A percentile compares a stretch with the other conserved stretches of the same genome.
phyloP scores from a whole-genome alignment of 1,284 basidiomycete genomes.

The Stereum hirsutum region DNA sequence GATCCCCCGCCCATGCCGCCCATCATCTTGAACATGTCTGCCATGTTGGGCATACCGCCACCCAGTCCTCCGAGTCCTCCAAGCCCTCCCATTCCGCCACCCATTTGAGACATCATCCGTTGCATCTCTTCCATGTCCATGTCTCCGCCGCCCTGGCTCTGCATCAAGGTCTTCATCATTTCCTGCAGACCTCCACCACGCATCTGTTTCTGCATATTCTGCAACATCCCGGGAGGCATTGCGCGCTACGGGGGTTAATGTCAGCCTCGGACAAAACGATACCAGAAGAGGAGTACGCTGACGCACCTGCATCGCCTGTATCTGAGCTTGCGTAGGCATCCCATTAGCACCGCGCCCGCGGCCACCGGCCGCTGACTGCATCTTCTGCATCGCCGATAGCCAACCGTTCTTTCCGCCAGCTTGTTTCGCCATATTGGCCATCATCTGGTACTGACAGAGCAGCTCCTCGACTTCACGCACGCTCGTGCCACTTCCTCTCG shows the following conservation, averaged over 20 bases:
- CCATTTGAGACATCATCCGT: slow-evolving; percentile 86
- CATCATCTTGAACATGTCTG: slow-evolving; percentile 81
- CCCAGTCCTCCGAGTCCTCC: slow-evolving; percentile 50
- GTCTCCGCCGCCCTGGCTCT: slow-evolving; percentile 76
- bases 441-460: slow-evolving; percentile 92
- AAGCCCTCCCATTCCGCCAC: slow-evolving; percentile 35
- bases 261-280: slow-evolving; percentile 1
- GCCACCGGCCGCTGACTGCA: slow-evolving; percentile 79
- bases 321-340: slow-evolving; percentile 86
- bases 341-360: slow-evolving; percentile 79
- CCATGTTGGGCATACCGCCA: slow-evolving; percentile 50
- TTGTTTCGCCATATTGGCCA: slow-evolving; percentile 95
- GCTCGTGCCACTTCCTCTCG: slow-evolving; percentile 90
- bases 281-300: slow-evolving; percentile 5
- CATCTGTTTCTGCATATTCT: slow-evolving; percentile 78
- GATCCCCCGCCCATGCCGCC: slow-evolving; percentile 58
- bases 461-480: slow-evolving; percentile 97
- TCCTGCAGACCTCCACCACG: slow-evolving; percentile 87
- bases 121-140: slow-evolving; percentile 85
- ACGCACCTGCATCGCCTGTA: slow-evolving; percentile 82
- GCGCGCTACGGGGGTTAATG: slow-evolving; percentile 44
- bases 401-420: slow-evolving; percentile 96
- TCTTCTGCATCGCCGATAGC: slow-evolving; percentile 84
- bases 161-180: slow-evolving; percentile 96
- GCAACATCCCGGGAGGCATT: slow-evolving; percentile 85